These are phyloP conservation scores for Trichosporon coremiiforme DNA, from an alignment of 1,284 basidiomycete genomes.

Conservation along the genomic window DNA sequence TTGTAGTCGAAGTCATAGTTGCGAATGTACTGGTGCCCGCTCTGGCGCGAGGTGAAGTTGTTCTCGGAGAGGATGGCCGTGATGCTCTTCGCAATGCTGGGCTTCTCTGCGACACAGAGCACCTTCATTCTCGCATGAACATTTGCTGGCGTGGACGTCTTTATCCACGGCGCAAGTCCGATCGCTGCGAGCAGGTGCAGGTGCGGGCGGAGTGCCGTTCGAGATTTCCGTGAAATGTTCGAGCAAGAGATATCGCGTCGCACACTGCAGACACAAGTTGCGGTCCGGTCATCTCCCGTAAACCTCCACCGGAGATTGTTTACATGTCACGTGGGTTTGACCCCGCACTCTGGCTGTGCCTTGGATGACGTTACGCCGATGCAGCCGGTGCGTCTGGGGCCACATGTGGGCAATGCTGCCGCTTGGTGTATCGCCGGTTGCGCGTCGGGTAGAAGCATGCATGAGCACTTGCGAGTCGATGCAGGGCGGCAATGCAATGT, in stretches of 20 bases:
- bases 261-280: no score
- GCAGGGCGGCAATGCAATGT: not conserved
- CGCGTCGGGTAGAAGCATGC: not conserved
- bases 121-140: constrained; percentile 58
- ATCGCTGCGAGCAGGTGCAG: not conserved
- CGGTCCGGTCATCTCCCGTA: constrained; percentile 8
- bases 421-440: not conserved
- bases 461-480: not conserved
- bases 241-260: not conserved
- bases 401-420: not conserved
- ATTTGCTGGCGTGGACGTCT: not conserved
- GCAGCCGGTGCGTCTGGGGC: not conserved
- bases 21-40: constrained; percentile 73
- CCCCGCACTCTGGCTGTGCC: not conserved
- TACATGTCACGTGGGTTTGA: constrained; percentile 10
- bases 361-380: not conserved
- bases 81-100: constrained; percentile 91
- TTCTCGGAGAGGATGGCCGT: constrained; percentile 87
- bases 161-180: not conserved
- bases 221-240: not conserved
- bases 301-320: constrained; percentile 14
- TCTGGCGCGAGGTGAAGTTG: constrained; percentile 69
- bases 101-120: constrained; percentile 97
- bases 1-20: constrained; percentile 92
- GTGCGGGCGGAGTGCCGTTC: not conserved